Conservation (phyloP, 495 filamentous ascomycete species). For the Penicillium steckii region DNA sequence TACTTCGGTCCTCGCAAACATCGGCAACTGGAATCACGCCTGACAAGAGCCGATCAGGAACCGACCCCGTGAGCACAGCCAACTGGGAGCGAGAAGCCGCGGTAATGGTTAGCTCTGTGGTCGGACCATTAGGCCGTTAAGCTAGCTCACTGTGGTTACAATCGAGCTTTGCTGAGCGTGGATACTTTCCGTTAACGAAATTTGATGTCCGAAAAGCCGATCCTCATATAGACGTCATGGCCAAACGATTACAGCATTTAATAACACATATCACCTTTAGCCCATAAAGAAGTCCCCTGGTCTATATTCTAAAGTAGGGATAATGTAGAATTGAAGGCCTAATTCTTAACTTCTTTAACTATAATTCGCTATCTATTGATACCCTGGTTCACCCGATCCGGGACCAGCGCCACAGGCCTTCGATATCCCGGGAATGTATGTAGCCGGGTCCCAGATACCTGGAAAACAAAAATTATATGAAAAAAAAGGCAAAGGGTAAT, state of each 20-base stretch:
- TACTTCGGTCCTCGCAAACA: constrained; percentile 68
- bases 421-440: constrained; percentile 8
- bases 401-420: constrained; percentile 7
- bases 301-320: too few relatives aligned
- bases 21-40: constrained; percentile 48
- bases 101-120: constrained; percentile 85
- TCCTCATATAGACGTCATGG: constrained; percentile 2
- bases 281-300: background rate
- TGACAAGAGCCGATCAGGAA: constrained; percentile 41
- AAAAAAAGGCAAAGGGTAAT: background rate
- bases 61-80: constrained; percentile 38
- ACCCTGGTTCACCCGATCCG: background rate
- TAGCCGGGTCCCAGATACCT: constrained; percentile 18
- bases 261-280: background rate
- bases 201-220: background rate
- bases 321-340: too few relatives aligned
- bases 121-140: constrained; percentile 51
- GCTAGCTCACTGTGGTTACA: background rate
- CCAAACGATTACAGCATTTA: background rate
- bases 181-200: background rate
- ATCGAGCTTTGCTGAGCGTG: background rate
- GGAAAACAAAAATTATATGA: constrained; percentile 1
- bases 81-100: constrained; percentile 91
- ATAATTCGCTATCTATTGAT: background rate
- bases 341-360: background rate